A percentile compares a stretch with the other conserved stretches of the same genome.
These are phyloP conservation scores for Solanum microdontum DNA, from an alignment of 257 asterid species.

Conservation along the genomic window DNA sequence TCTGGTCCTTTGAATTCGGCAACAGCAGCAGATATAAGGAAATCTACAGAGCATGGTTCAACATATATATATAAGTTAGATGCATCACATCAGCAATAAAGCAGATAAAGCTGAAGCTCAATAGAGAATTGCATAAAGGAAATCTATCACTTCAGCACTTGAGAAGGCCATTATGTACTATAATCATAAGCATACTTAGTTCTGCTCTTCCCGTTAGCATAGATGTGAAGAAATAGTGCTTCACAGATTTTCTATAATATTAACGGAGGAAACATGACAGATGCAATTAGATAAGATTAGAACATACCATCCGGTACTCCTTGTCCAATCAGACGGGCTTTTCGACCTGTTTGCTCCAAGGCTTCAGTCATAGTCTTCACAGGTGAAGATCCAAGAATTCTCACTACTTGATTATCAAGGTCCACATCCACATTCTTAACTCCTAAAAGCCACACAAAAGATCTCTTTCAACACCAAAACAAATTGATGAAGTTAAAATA, in stretches of 20 bases:
- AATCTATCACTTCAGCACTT: neutral
- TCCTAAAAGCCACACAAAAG: slow-evolving; percentile 28
- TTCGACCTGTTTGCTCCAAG: slow-evolving; percentile 84
- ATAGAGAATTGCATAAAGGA: neutral
- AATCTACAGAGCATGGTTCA: slow-evolving; percentile 40
- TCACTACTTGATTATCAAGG: slow-evolving; percentile 77
- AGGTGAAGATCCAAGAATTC: slow-evolving; percentile 74
- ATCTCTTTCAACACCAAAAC: neutral
- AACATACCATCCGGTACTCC: slow-evolving; percentile 72
- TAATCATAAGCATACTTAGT: neutral
- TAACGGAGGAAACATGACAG: neutral
- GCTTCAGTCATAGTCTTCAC: slow-evolving; percentile 80
- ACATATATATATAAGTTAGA: neutral
- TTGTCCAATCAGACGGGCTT: slow-evolving; percentile 87
- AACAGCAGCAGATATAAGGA: slow-evolving; percentile 80
- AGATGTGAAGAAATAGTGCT: neutral
- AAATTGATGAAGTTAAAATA: neutral
- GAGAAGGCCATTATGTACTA: neutral
- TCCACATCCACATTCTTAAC: slow-evolving; percentile 80
- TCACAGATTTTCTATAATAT: neutral
- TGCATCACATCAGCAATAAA: neutral
- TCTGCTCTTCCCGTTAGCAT: neutral
- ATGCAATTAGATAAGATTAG: neutral
- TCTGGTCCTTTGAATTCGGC: slow-evolving; percentile 87
- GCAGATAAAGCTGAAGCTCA: neutral